Conservation (phyloP, 164 flowering plant genomes). For the Euptelea pleiosperma region DNA sequence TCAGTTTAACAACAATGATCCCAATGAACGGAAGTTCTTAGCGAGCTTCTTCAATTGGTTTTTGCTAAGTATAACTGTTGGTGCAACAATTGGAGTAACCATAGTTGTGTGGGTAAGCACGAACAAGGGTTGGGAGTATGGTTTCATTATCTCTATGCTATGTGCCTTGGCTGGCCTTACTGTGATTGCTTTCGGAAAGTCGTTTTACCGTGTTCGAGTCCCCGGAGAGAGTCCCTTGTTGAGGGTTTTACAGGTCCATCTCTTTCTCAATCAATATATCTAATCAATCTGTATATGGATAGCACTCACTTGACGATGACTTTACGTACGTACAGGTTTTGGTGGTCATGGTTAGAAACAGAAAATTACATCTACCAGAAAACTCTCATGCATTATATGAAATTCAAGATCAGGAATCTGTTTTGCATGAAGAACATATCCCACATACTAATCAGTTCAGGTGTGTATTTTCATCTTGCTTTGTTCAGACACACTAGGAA, state of each 20-base stretch:
- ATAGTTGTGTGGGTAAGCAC: slow-evolving; percentile 14
- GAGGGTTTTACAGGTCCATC: slow-evolving; percentile 15
- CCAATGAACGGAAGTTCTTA: slow-evolving; percentile 8
- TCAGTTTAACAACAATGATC: slow-evolving; percentile 11
- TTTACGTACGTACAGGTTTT: slow-evolving; percentile 16
- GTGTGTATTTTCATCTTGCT: background rate
- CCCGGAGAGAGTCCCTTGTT: slow-evolving; percentile 15
- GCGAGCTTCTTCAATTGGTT: slow-evolving; percentile 15
- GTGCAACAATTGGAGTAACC: slow-evolving; percentile 17
- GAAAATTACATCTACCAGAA: slow-evolving; percentile 2
- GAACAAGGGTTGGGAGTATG: slow-evolving; percentile 11
- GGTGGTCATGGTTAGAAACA: slow-evolving; percentile 4
- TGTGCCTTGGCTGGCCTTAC: slow-evolving; percentile 11
- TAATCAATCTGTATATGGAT: background rate
- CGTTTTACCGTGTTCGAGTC: slow-evolving; percentile 10
- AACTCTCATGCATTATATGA: slow-evolving; percentile 8
- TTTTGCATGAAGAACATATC: background rate
- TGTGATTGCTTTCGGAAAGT: slow-evolving; percentile 14
- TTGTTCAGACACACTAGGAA: background rate
- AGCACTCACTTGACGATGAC: background rate
- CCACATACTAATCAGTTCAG: slow-evolving; percentile 12
- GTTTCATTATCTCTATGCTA: slow-evolving; percentile 12
- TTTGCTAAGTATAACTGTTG: slow-evolving; percentile 5
- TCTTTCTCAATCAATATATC: slow-evolving; percentile 6
- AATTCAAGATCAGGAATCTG: background rate